These are phyloP conservation scores for Candida morakotiae DNA, from an alignment of 805 yeast genomes.

Conservation along the genomic window DNA sequence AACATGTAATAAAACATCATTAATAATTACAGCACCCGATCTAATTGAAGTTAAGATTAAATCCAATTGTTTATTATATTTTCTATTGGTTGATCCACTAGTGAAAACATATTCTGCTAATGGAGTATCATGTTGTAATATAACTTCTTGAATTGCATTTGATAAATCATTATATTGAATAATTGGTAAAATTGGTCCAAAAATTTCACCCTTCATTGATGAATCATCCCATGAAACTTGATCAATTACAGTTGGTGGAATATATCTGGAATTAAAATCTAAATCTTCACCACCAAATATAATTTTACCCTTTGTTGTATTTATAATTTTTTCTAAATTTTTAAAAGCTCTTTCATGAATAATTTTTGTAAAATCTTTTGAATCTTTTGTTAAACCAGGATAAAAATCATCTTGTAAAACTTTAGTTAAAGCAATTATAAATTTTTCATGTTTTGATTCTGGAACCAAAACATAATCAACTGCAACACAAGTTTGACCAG, in stretches of 20 bases:
- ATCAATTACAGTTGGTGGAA: conserved; percentile 69
- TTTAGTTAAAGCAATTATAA: conserved; percentile 38
- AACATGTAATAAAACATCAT: conserved; percentile 71
- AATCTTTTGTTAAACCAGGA: conserved; percentile 20
- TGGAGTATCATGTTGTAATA: conserved; percentile 62
- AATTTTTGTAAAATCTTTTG: conserved; percentile 49
- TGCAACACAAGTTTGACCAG: conserved; percentile 90
- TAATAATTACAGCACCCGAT: conserved; percentile 68
- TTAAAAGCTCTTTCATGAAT: conserved; percentile 52
- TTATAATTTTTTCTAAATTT: conserved; percentile 42
- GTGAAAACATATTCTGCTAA: conserved; percentile 73
- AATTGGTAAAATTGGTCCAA: conserved; percentile 84
- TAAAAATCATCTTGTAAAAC: conserved; percentile 43
- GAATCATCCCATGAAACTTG: conserved; percentile 64
- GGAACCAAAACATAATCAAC: conserved; percentile 78
- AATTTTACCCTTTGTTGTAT: conserved; percentile 48
- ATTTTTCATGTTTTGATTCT: conserved; percentile 47
- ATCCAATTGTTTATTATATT: conserved; percentile 42
- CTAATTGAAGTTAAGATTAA: conserved; percentile 49
- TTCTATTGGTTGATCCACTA: conserved; percentile 36
- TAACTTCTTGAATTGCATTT: conserved; percentile 42
- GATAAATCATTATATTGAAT: conserved; percentile 47
- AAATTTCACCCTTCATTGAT: conserved; percentile 71
- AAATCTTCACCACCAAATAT: conserved; percentile 43
- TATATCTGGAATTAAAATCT: conserved; percentile 38